A percentile compares a stretch with the other conserved stretches of the same genome.
phyloP scores from a whole-genome alignment of 2,329 filamentous ascomycete genomes.

The Cladosporium velox region DNA sequence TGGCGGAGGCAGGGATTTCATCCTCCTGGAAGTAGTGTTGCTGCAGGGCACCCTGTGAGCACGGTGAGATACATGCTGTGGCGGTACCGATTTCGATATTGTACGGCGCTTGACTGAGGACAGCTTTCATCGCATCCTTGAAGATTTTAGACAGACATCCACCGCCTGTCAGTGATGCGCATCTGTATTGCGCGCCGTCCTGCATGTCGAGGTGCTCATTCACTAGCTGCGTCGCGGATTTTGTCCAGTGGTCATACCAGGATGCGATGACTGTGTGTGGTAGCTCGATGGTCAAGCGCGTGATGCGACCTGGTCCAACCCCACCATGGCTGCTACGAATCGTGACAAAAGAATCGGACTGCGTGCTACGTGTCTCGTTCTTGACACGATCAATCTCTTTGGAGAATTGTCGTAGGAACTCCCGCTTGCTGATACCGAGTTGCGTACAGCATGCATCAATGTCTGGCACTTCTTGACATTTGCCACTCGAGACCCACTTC shows the following conservation, averaged over 20 bases:
- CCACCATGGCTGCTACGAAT: background rate
- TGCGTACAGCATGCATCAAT: background rate
- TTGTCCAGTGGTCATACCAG: background rate
- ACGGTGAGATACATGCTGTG: background rate
- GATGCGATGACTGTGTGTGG: background rate
- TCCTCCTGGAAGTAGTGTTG: conserved; percentile 3
- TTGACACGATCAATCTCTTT: conserved; percentile 1
- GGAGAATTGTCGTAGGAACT: background rate
- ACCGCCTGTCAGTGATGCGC: background rate
- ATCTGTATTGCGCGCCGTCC: background rate
- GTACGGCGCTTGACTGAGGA: background rate
- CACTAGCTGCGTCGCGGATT: background rate
- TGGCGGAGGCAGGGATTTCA: background rate
- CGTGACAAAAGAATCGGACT: background rate
- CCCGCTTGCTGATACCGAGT: background rate
- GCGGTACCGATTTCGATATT: background rate
- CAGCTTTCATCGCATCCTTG: background rate
- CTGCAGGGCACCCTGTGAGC: background rate
- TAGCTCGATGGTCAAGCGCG: background rate
- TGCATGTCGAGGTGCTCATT: background rate
- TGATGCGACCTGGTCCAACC: background rate
- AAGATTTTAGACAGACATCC: background rate
- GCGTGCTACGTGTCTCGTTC: background rate
- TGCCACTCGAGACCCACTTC: background rate
- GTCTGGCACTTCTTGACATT: background rate